A percentile compares a stretch with the other conserved stretches of the same genome.
Evolutionary conservation across 2,329 filamentous ascomycete species (phyloP).

Genomic region (Fusarium lyarnte): DNA sequence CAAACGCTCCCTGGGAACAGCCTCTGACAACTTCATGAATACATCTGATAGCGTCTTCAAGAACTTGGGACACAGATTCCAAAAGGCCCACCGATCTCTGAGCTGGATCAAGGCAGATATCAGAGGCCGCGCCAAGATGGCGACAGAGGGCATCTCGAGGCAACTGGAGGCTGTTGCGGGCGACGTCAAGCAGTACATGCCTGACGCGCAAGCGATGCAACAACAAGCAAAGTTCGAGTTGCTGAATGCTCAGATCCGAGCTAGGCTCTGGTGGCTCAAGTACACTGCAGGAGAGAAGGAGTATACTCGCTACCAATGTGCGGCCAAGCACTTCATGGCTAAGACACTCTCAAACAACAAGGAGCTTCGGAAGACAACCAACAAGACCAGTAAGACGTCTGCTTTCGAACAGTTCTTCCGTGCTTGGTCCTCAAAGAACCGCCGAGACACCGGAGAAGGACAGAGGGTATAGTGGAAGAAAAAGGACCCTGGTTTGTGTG

Average conservation of each 20-base stretch:
- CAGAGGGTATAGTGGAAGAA: slow-evolving; percentile 14
- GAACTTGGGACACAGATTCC: slow-evolving; percentile 32
- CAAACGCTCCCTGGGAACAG: slow-evolving; percentile 45
- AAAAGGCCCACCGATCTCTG: slow-evolving; percentile 39
- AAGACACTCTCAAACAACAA: slow-evolving; percentile 49
- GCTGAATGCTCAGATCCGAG: slow-evolving; percentile 63
- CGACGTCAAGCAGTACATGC: slow-evolving; percentile 34
- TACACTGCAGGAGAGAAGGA: slow-evolving; percentile 60
- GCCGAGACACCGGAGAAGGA: slow-evolving; percentile 10
- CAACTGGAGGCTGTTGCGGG: slow-evolving; percentile 25
- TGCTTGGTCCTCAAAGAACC: slow-evolving; percentile 39
- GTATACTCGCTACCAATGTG: slow-evolving; percentile 56
- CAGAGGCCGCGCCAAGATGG: slow-evolving; percentile 24
- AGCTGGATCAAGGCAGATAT: slow-evolving; percentile 31
- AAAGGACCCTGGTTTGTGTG: slow-evolving; percentile 11
- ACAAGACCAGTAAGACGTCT: slow-evolving; percentile 37
- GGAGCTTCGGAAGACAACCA: slow-evolving; percentile 40
- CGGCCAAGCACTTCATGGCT: slow-evolving; percentile 56
- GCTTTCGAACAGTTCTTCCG: neutral
- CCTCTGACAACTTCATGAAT: slow-evolving; percentile 45
- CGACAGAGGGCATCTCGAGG: slow-evolving; percentile 31
- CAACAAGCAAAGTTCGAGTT: slow-evolving; percentile 57
- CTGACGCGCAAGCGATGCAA: slow-evolving; percentile 43
- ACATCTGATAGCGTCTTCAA: slow-evolving; percentile 44
- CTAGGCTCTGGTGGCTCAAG: slow-evolving; percentile 67